Evolutionary conservation across 768 basidiomycete species (phyloP).

Genomic region (Psilocybe cubensis): DNA sequence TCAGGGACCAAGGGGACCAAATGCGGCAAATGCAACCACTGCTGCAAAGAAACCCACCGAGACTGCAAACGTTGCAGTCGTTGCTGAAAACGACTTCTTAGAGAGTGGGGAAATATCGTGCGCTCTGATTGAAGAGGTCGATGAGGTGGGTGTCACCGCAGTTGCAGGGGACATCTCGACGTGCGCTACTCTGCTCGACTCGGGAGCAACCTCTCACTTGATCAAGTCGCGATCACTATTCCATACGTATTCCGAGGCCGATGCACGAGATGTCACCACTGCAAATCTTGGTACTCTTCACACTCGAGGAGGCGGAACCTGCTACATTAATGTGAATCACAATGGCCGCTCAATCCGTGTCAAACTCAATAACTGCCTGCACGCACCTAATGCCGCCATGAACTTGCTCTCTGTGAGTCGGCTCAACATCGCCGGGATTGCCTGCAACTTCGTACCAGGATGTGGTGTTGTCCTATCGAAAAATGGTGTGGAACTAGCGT

Average conservation of each 20-base stretch:
- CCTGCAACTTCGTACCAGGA: not conserved
- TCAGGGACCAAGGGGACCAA: not conserved
- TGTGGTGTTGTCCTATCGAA: not conserved
- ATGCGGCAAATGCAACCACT: not conserved
- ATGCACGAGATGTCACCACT: slow-evolving; percentile 1
- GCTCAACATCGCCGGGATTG: not conserved
- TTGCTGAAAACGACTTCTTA: not conserved
- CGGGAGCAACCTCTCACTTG: slow-evolving; percentile 9
- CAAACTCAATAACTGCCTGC: slow-evolving; percentile 9
- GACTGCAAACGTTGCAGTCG: not conserved
- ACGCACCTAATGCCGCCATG: slow-evolving; percentile 8
- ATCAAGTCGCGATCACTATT: slow-evolving; percentile 5
- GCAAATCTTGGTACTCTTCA: slow-evolving; percentile 11
- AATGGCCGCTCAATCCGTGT: not conserved
- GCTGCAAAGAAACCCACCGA: not conserved
- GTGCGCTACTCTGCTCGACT: slow-evolving; percentile 1
- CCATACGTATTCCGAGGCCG: slow-evolving; percentile 5
- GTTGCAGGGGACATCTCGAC: not conserved
- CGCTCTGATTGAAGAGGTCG: not conserved
- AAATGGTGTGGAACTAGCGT: not conserved
- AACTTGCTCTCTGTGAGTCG: slow-evolving; percentile 13
- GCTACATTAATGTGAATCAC: not conserved
- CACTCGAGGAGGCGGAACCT: slow-evolving; percentile 7
- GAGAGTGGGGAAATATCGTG: not conserved
- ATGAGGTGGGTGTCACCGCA: not conserved